phyloP scores from a whole-genome alignment of 1,139 yeast species.

The Saccharomycopsis phalli region DNA sequence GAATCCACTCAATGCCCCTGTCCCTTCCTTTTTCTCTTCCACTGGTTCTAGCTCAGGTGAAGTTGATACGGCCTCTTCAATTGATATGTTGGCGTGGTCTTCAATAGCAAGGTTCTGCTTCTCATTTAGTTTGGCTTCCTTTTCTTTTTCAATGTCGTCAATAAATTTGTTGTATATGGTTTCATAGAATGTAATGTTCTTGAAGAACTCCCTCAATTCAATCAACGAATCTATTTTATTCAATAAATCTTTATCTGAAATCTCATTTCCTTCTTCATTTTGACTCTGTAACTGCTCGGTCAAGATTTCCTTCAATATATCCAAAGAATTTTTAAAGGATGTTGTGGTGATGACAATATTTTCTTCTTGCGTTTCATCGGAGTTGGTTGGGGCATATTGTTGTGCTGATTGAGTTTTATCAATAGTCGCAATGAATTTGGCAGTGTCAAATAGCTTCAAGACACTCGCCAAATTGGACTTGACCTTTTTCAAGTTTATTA shows the following conservation, averaged over 20 bases:
- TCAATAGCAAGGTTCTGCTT: too few species aligned
- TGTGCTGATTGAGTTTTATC: constrained; percentile 3
- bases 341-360: constrained; percentile 11
- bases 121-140: neutral
- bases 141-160: constrained; percentile 5
- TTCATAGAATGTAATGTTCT: constrained; percentile 10
- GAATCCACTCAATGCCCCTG: constrained; percentile 13
- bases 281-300: constrained; percentile 13
- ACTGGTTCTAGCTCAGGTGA: neutral
- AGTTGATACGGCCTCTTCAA: too few species aligned
- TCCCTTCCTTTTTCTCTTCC: neutral
- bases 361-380: neutral
- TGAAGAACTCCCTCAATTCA: constrained; percentile 14
- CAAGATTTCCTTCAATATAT: constrained; percentile 14
- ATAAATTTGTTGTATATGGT: constrained; percentile 10
- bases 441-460: constrained; percentile 15
- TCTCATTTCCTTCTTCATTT: constrained; percentile 1
- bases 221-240: constrained; percentile 14
- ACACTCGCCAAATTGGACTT: constrained; percentile 9
- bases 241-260: constrained; percentile 6
- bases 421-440: constrained; percentile 17
- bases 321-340: constrained; percentile 11
- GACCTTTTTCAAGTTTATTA: constrained; percentile 9
- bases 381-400: constrained; percentile 10
- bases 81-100: too few species aligned